Evolutionary conservation across 163 green algal genomes (phyloP).

Genomic region (Prototheca cutis): DNA sequence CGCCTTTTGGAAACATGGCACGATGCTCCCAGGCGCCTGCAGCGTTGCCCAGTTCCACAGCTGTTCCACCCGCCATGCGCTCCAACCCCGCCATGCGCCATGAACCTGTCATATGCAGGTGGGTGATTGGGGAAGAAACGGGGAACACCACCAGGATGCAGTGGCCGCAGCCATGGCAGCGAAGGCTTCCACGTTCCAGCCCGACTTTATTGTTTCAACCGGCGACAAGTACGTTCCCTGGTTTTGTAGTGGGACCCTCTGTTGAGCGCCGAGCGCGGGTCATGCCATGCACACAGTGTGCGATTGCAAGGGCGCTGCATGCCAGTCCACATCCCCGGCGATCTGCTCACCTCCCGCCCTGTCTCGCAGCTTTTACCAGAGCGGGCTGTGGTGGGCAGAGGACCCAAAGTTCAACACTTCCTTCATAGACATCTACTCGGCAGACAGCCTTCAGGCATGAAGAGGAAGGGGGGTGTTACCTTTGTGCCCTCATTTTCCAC

Average conservation of each 20-base stretch:
- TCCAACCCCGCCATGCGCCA: too few relatives aligned
- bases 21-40: too few relatives aligned
- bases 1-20: too few relatives aligned
- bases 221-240: slow-evolving; percentile 13
- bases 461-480: neutral
- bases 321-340: too few relatives aligned
- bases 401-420: slow-evolving; percentile 36
- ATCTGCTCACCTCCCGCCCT: neutral
- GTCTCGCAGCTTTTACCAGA: neutral
- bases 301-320: too few relatives aligned
- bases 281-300: too few relatives aligned
- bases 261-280: too few relatives aligned
- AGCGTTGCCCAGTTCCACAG: too few relatives aligned
- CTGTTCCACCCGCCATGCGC: too few relatives aligned
- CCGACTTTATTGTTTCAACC: slow-evolving; percentile 42
- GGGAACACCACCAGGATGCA: slow-evolving; percentile 24
- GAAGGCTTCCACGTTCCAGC: slow-evolving; percentile 22
- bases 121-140: slow-evolving; percentile 51
- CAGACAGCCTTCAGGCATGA: slow-evolving; percentile 26
- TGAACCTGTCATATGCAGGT: too few relatives aligned
- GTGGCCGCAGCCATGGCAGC: slow-evolving; percentile 32
- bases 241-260: too few relatives aligned
- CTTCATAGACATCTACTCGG: slow-evolving; percentile 41
- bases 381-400: neutral
- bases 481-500: too few relatives aligned